Conservation (phyloP, 352 stramenopile genomes). For the Globisporangium canariense region DNA sequence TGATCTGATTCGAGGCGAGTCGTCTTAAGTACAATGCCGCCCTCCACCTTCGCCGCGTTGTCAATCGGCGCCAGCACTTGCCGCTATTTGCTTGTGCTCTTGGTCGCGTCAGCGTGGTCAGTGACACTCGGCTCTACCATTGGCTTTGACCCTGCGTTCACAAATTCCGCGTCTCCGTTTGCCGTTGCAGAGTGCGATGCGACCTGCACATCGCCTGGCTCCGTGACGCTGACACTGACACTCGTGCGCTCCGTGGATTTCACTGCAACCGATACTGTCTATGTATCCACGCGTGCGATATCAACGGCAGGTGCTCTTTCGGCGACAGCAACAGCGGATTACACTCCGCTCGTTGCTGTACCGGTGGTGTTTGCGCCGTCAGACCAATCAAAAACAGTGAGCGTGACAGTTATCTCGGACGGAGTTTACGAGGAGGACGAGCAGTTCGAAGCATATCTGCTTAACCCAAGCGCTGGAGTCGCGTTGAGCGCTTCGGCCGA, state of each 20-base stretch:
- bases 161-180: slow-evolving; percentile 20
- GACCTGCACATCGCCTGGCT: slow-evolving; percentile 30
- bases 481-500: slow-evolving; percentile 10
- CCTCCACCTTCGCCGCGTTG: not conserved
- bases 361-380: slow-evolving; percentile 27
- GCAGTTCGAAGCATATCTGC: slow-evolving; percentile 36
- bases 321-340: slow-evolving; percentile 32
- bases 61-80: not conserved
- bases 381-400: slow-evolving; percentile 27
- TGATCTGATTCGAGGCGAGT: not conserved
- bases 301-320: not conserved
- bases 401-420: slow-evolving; percentile 38
- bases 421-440: slow-evolving; percentile 48
- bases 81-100: not conserved
- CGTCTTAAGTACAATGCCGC: not conserved
- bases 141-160: slow-evolving; percentile 36
- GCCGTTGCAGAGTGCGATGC: slow-evolving; percentile 33
- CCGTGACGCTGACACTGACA: slow-evolving; percentile 29
- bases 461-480: slow-evolving; percentile 22
- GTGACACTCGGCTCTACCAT: slow-evolving; percentile 16
- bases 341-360: slow-evolving; percentile 23
- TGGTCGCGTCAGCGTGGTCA: slow-evolving; percentile 4
- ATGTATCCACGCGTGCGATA: slow-evolving; percentile 30
- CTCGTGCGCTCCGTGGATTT: slow-evolving; percentile 31
- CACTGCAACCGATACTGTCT: slow-evolving; percentile 26